Evolutionary conservation across 2,329 filamentous ascomycete species (phyloP).

Genomic region (Monilinia aucupariae): DNA sequence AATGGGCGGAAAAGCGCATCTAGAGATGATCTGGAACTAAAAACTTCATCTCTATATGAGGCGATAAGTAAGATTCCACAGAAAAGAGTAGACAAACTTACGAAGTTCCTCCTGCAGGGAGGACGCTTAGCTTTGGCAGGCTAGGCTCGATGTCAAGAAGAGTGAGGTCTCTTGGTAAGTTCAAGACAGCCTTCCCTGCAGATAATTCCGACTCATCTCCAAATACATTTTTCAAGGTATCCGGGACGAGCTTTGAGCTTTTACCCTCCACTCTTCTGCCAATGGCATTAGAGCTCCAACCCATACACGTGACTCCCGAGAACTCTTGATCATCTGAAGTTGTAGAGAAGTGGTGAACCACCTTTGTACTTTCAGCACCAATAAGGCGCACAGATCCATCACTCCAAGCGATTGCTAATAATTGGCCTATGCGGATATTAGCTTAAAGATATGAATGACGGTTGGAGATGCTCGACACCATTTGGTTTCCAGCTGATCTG

Average conservation of each 20-base stretch:
- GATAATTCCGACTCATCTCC: constrained; percentile 16
- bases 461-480: constrained; percentile 24
- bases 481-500: constrained; percentile 37
- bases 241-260: constrained; percentile 9
- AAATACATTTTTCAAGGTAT: constrained; percentile 26
- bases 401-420: constrained; percentile 77
- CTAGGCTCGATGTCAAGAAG: constrained; percentile 71
- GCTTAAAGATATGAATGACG: not conserved
- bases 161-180: constrained; percentile 68
- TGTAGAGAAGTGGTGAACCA: constrained; percentile 61
- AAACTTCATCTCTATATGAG: constrained; percentile 34
- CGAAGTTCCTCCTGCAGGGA: constrained; percentile 61
- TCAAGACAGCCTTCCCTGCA: constrained; percentile 29
- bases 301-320: constrained; percentile 42
- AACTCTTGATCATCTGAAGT: constrained; percentile 26
- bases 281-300: constrained; percentile 35
- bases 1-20: constrained; percentile 36
- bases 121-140: constrained; percentile 68
- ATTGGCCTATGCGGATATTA: constrained; percentile 46
- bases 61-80: not conserved
- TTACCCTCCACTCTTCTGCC: constrained; percentile 22
- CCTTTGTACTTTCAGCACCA: constrained; percentile 74
- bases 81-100: constrained; percentile 38
- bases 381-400: constrained; percentile 74
- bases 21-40: constrained; percentile 34